Conservation (phyloP, 1,284 basidiomycete species). For the Ceratobasidium sp. region DNA sequence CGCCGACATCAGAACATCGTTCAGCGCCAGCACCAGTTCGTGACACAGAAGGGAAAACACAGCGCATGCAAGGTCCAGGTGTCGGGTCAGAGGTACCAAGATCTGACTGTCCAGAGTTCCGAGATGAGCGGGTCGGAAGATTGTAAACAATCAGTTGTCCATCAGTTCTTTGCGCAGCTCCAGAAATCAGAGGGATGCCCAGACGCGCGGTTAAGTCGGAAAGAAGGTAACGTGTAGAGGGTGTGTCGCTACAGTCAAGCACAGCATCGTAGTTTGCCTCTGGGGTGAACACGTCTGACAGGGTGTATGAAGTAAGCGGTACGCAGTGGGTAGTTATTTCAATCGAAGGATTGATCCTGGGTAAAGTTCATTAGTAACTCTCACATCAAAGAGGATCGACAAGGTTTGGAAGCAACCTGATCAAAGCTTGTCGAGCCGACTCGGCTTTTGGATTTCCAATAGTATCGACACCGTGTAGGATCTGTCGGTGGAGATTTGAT, state of each 20-base stretch:
- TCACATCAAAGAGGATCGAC: slow-evolving; percentile 16
- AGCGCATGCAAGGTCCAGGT: slow-evolving; percentile 91
- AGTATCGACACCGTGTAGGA: slow-evolving; percentile 85
- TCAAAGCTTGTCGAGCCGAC: slow-evolving; percentile 79
- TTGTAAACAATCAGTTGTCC: slow-evolving; percentile 92
- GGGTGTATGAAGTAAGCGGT: slow-evolving; percentile 71
- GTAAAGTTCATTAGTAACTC: slow-evolving; percentile 30
- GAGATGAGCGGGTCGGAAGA: slow-evolving; percentile 53
- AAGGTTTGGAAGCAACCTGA: slow-evolving; percentile 64
- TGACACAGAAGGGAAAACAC: slow-evolving; percentile 82
- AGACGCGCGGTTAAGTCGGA: slow-evolving; percentile 89
- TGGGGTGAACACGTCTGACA: slow-evolving; percentile 53
- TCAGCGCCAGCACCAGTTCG: slow-evolving; percentile 57
- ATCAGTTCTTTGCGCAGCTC: slow-evolving; percentile 92
- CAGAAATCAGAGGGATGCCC: slow-evolving; percentile 86
- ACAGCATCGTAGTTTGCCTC: slow-evolving; percentile 78
- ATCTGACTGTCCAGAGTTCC: background rate
- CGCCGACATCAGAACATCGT: slow-evolving; percentile 91
- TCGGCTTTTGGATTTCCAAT: slow-evolving; percentile 88
- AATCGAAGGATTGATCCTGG: slow-evolving; percentile 79
- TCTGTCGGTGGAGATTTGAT: slow-evolving; percentile 95
- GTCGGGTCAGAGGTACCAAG: slow-evolving; percentile 1
- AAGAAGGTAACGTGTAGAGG: slow-evolving; percentile 91
- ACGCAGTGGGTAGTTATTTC: slow-evolving; percentile 66
- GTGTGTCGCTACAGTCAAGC: slow-evolving; percentile 96